Conservation (phyloP, 306 rosid genomes). For the Ochetophila trinervis region DNA sequence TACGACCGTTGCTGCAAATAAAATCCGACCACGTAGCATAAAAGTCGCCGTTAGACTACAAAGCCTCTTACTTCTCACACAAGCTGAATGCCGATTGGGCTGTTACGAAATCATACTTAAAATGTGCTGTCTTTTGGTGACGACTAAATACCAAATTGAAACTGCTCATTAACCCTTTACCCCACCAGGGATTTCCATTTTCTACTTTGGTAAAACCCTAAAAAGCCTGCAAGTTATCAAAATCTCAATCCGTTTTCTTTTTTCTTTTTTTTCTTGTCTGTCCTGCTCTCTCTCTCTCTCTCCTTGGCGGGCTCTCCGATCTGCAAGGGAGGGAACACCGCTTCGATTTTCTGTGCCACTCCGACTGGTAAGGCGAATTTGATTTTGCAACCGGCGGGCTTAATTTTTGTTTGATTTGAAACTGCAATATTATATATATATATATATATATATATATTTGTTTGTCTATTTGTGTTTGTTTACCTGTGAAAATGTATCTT, state of each 20-base stretch:
- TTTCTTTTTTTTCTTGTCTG: neutral
- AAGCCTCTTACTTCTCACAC: neutral
- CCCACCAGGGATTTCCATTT: neutral
- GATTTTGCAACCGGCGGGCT: neutral
- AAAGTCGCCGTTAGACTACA: neutral
- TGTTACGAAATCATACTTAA: slow-evolving; percentile 4
- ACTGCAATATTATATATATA: neutral
- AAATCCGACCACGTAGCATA: slow-evolving; percentile 20
- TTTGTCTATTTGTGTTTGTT: neutral
- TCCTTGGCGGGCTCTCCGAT: slow-evolving; percentile 40
- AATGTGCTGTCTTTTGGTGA: neutral
- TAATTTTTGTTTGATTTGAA: neutral
- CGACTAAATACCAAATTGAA: slow-evolving; percentile 5
- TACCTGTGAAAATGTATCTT: neutral
- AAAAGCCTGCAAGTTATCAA: slow-evolving; percentile 29
- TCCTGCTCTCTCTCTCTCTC: slow-evolving; percentile 5
- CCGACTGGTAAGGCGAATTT: slow-evolving; percentile 32
- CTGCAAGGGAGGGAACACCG: slow-evolving; percentile 35
- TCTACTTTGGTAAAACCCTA: slow-evolving; percentile 60
- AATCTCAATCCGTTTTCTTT: slow-evolving; percentile 20
- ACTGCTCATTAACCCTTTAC: neutral
- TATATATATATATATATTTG: neutral
- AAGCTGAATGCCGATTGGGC: slow-evolving; percentile 27
- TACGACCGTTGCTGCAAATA: neutral
- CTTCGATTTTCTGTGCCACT: slow-evolving; percentile 24